A percentile compares a stretch with the other conserved stretches of the same genome.
Evolutionary conservation across 768 basidiomycete genomes (phyloP).

Genomic region (Calocera viscosa): DNA sequence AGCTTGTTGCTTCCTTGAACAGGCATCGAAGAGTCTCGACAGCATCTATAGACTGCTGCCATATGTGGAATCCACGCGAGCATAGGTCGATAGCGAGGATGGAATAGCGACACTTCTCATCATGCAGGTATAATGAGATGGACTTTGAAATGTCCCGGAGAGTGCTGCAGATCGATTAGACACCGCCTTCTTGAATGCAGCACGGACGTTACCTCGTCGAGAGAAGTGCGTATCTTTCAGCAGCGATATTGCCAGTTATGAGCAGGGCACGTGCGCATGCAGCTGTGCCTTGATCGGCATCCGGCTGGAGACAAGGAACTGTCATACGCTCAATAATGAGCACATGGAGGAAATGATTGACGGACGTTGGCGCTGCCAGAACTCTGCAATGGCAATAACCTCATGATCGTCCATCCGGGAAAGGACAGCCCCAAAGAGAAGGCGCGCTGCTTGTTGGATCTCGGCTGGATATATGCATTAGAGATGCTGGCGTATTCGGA

Average conservation of each 20-base stretch:
- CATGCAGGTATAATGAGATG: constrained; percentile 61
- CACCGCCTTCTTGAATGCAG: neutral
- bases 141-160: constrained; percentile 79
- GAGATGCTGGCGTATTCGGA: neutral
- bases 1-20: constrained; percentile 63
- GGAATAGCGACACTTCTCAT: constrained; percentile 38
- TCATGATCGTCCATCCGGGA: constrained; percentile 56
- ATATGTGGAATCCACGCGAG: constrained; percentile 80
- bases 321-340: neutral
- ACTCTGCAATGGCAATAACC: constrained; percentile 43
- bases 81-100: constrained; percentile 78
- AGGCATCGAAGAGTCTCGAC: constrained; percentile 76
- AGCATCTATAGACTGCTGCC: constrained; percentile 88
- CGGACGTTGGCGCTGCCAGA: constrained; percentile 54
- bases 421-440: constrained; percentile 66
- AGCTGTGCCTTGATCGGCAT: constrained; percentile 45
- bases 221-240: constrained; percentile 65
- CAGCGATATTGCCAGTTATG: constrained; percentile 69
- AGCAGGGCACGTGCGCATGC: constrained; percentile 60
- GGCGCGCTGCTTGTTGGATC: constrained; percentile 59
- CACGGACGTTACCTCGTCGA: constrained; percentile 45
- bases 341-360: neutral
- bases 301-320: constrained; percentile 55
- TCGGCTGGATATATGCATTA: constrained; percentile 38
- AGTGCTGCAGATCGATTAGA: constrained; percentile 34